These are phyloP conservation scores for Diplodia scrobiculata DNA, from an alignment of 2,329 filamentous ascomycete species.

Conservation along the genomic window DNA sequence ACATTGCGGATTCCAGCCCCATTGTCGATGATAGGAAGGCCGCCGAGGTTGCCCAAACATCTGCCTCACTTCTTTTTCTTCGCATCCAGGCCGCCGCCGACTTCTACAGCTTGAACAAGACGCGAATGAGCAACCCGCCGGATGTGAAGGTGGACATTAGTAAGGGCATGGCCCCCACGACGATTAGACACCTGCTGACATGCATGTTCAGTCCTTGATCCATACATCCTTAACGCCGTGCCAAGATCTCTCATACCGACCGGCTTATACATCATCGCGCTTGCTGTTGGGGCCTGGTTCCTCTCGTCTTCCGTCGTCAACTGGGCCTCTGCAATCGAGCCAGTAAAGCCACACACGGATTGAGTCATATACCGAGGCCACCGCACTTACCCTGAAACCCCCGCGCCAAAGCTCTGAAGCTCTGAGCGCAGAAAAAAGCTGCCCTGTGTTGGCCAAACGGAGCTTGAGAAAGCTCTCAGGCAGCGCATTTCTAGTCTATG, in stretches of 20 bases:
- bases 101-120: conserved; percentile 74
- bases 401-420: background rate
- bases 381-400: background rate
- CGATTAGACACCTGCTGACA: conserved; percentile 23
- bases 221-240: conserved; percentile 76
- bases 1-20: conserved; percentile 33
- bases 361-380: conserved; percentile 31
- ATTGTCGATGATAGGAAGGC: conserved; percentile 25
- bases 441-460: background rate
- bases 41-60: background rate
- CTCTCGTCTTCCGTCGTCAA: conserved; percentile 50
- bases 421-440: background rate
- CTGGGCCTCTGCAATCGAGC: conserved; percentile 36
- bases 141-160: conserved; percentile 74
- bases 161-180: conserved; percentile 36
- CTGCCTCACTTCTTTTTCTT: conserved; percentile 66
- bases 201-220: conserved; percentile 68
- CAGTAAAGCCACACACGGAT: conserved; percentile 40
- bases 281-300: conserved; percentile 59
- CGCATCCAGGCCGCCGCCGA: conserved; percentile 76
- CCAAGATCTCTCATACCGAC: conserved; percentile 77
- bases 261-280: conserved; percentile 64
- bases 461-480: background rate
- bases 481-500: background rate
- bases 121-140: conserved; percentile 73